Percentiles rank a stretch among this genome's conserved stretches.
These are phyloP conservation scores for Teratosphaeriaceae sp. DNA, from an alignment of 2,329 filamentous ascomycete genomes.

Conservation along the genomic window DNA sequence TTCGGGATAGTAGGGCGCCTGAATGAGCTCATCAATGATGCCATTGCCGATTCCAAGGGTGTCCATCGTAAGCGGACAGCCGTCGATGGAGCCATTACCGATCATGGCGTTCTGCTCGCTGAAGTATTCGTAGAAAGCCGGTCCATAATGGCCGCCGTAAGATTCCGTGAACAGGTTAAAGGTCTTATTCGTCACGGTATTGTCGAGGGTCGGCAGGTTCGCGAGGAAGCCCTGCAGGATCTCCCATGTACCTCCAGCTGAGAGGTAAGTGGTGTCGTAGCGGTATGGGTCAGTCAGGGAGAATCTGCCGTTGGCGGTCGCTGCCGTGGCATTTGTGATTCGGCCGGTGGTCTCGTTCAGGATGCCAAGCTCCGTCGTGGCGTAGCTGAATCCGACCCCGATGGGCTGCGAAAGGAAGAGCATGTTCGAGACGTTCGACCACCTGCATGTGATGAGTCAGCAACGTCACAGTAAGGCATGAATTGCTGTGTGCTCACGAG, in stretches of 20 bases:
- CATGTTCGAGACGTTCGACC: constrained; percentile 50
- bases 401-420: constrained; percentile 61
- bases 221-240: constrained; percentile 48
- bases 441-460: no score
- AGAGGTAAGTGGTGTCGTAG: constrained; percentile 49
- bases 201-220: constrained; percentile 43
- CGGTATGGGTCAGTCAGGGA: constrained; percentile 43
- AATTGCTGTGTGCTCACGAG: no score
- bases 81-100: constrained; percentile 32
- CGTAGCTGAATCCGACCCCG: constrained; percentile 51
- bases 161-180: constrained; percentile 58
- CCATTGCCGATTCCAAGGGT: constrained; percentile 47
- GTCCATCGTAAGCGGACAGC: constrained; percentile 38
- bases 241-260: constrained; percentile 49
- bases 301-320: constrained; percentile 37
- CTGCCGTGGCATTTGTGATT: constrained; percentile 31
- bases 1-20: constrained; percentile 41
- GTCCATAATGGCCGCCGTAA: constrained; percentile 54
- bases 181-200: constrained; percentile 43
- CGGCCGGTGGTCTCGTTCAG: constrained; percentile 2
- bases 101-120: constrained; percentile 52
- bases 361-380: constrained; percentile 13
- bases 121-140: constrained; percentile 50
- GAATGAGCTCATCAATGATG: constrained; percentile 46
- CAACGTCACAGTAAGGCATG: no score